Conservation (phyloP, 2,329 filamentous ascomycete species). For the Triangularia setosa region DNA sequence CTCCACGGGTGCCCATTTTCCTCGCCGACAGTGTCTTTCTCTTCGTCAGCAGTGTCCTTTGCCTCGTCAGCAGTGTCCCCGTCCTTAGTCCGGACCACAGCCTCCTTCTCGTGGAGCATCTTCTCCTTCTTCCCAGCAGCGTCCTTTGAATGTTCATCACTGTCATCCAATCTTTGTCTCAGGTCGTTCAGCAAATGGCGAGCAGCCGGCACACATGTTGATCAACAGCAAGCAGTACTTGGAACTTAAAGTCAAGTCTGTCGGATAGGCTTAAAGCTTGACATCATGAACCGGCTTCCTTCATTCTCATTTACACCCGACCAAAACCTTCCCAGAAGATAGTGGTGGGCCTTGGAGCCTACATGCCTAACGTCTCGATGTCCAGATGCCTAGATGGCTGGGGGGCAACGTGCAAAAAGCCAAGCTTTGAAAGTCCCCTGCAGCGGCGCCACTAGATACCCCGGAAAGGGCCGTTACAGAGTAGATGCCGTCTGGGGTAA, state of each 20-base stretch:
- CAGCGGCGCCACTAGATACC: background rate
- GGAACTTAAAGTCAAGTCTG: background rate
- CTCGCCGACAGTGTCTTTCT: background rate
- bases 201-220: background rate
- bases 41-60: no score
- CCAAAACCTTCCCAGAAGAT: background rate
- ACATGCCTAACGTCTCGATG: no score
- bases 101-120: no score
- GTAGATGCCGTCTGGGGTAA: background rate
- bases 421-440: background rate
- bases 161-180: no score
- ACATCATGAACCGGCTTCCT: background rate
- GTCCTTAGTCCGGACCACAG: no score
- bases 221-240: background rate
- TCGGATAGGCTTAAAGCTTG: background rate
- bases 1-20: no score
- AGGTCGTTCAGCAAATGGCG: background rate
- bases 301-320: background rate
- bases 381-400: background rate
- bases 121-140: background rate
- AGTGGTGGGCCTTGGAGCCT: background rate
- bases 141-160: no score
- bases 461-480: background rate
- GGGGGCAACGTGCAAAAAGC: background rate
- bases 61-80: no score